Base-by-base conservation (phyloP, 139 green algal species). In the Limnomonas spitsbergensis region DNA sequence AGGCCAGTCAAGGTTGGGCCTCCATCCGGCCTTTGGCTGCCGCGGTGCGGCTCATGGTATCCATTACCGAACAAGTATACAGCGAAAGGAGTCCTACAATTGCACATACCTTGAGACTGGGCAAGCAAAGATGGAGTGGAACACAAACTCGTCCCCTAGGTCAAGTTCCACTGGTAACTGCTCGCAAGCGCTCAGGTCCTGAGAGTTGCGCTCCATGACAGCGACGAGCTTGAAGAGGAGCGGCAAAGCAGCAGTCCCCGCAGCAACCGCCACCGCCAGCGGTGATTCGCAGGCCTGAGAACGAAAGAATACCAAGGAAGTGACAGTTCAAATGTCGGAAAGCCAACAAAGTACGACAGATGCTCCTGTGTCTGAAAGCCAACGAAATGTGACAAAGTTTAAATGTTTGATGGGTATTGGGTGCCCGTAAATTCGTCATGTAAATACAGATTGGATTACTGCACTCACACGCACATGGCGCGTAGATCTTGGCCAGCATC, bases 91-190 rank as follows among this genome's bases (percentile, higher is more conserved):
- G n/a, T n/a, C n/a, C n/a, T n/a, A n/a, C n/a, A n/a, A 6, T 61
- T n/a, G 47, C 26, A 76, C 73, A 29, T 27, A 74, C 75, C 61
- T 69, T 54, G 76, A 81, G 4, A 82, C 77, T 36, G 77, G 77
- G 52, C 77, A 82, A 2, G 77, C 77, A 69, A 82, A 82, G 32
- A 82, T 82, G 69, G 77, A 75, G n/a, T 82, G 77, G 68, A 82
- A 82, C 35, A 94, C 85, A 81, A 98, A 99, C 81, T 96, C 90
- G 0, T 66, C 80, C 20, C 91, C 92, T 40, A 99, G 84, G 38
- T 95, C 89, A 29, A 99, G 84, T 76, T 98, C 94, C 40, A 98
- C 89, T 0, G 95, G 95, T 70, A 99, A 84, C 84, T 98, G 87
- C 29, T 92, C 66, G 20, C 77, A 75, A 14, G 67, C 31, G 9